phyloP scores from a whole-genome alignment of 345 rosid species.

The Anacardium occidentale region DNA sequence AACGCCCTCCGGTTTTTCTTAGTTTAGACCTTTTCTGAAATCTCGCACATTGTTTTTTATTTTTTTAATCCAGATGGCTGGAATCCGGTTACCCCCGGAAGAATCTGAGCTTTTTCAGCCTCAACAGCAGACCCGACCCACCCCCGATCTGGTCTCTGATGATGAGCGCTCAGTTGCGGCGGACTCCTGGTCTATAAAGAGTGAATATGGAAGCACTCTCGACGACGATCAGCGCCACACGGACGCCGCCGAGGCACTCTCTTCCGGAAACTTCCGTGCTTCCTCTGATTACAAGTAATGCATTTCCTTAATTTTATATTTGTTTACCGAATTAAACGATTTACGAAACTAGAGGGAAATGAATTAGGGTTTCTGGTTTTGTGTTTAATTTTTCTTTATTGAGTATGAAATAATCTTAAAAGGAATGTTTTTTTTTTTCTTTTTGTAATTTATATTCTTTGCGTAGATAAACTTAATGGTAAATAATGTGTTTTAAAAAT shows the following conservation, averaged over 20 bases:
- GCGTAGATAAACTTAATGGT: background rate
- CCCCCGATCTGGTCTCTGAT: conserved; percentile 76
- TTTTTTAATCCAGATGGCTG: conserved; percentile 43
- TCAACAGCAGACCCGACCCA: conserved; percentile 26
- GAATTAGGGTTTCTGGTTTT: background rate
- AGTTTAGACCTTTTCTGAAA: background rate
- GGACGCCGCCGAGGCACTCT: conserved; percentile 89
- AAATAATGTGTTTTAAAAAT: background rate
- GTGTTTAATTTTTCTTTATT: too few relatives aligned
- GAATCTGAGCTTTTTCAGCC: conserved; percentile 47
- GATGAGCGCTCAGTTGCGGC: conserved; percentile 97
- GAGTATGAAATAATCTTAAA: background rate
- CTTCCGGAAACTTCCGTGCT: conserved; percentile 64
- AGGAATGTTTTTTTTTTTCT: background rate
- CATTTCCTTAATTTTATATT: background rate
- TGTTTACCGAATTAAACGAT: background rate
- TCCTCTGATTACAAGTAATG: conserved; percentile 76
- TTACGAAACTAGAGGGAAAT: background rate
- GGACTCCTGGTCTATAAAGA: conserved; percentile 98
- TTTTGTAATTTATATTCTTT: background rate
- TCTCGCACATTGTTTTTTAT: background rate
- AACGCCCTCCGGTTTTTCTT: too few relatives aligned
- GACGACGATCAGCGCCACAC: conserved; percentile 98
- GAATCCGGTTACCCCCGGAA: conserved; percentile 55
- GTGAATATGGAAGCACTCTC: conserved; percentile 96